phyloP scores from a whole-genome alignment of 176 grass and related monocot genomes.

The Rhynchospora breviuscula region DNA sequence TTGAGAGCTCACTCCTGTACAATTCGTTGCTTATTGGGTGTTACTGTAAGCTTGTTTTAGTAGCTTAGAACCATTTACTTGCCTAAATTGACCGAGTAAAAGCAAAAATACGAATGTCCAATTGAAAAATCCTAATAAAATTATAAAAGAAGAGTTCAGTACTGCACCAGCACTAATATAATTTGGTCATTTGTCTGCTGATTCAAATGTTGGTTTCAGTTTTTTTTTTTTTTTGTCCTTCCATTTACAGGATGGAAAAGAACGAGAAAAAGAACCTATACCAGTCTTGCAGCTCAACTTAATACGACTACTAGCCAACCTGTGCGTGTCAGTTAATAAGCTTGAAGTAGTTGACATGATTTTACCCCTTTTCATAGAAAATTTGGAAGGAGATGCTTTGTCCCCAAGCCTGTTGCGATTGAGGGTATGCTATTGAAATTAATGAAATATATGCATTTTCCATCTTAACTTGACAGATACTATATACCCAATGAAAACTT shows the following conservation, averaged over 20 bases:
- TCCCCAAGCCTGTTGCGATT: conserved; percentile 83
- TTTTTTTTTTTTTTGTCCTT: conserved; percentile 27
- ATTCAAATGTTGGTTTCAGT: conserved; percentile 21
- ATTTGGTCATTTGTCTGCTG: conserved; percentile 22
- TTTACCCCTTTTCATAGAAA: conserved; percentile 96
- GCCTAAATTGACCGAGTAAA: neutral
- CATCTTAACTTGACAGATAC: conserved; percentile 5
- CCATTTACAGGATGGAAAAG: conserved; percentile 72
- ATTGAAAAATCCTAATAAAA: neutral
- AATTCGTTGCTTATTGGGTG: too few relatives aligned
- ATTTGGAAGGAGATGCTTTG: conserved; percentile 93
- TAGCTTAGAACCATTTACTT: conserved; percentile 4
- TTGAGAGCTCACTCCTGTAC: neutral
- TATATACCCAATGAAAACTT: neutral
- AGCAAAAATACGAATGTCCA: neutral
- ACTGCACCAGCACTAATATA: conserved; percentile 12
- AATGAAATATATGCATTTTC: conserved; percentile 28
- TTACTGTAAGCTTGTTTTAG: neutral
- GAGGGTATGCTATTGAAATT: conserved; percentile 42
- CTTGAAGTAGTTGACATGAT: conserved; percentile 99
- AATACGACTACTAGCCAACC: conserved; percentile 75
- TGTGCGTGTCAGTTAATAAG: conserved; percentile 87
- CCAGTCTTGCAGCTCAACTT: conserved; percentile 84
- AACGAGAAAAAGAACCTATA: conserved; percentile 80
- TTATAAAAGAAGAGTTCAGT: conserved; percentile 3